A percentile compares a stretch with the other conserved stretches of the same genome.
Conservation (phyloP, 1,284 basidiomycete genomes). For the Cutaneotrichosporon cavernicola region DNA sequence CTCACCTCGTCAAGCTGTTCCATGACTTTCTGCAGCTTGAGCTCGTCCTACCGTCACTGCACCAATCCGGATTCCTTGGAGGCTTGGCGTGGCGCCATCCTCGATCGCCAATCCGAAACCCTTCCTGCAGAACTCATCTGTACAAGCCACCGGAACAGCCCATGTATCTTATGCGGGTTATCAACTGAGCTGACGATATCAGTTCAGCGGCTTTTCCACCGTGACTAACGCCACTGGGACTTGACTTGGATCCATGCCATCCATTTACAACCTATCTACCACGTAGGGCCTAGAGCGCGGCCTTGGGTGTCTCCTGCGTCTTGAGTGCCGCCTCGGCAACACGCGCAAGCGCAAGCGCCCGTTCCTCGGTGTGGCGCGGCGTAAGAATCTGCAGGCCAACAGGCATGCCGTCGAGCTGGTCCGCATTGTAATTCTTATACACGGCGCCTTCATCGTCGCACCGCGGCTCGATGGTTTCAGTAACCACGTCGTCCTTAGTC, state of each 20-base stretch:
- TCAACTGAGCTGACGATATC: too few species aligned
- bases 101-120: too few species aligned
- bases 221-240: too few species aligned
- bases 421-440: conserved; percentile 54
- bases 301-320: background rate
- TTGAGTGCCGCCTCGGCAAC: conserved; percentile 49
- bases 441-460: conserved; percentile 55
- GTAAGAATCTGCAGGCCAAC: conserved; percentile 66
- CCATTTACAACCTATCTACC: background rate
- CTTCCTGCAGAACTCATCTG: too few species aligned
- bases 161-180: too few species aligned
- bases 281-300: background rate
- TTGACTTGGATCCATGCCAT: background rate
- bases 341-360: conserved; percentile 25
- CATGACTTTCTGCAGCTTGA: too few species aligned
- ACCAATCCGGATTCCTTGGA: too few species aligned
- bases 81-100: too few species aligned
- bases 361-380: conserved; percentile 58
- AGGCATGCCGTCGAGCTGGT: conserved; percentile 61
- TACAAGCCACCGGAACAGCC: too few species aligned
- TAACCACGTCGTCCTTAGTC: conserved; percentile 24
- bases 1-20: too few species aligned
- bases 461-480: conserved; percentile 56
- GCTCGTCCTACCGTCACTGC: too few species aligned
- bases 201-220: too few species aligned